A percentile compares a stretch with the other conserved stretches of the same genome.
Evolutionary conservation across 2,329 filamentous ascomycete genomes (phyloP).

Genomic region (Sarocladiaceae sp.): DNA sequence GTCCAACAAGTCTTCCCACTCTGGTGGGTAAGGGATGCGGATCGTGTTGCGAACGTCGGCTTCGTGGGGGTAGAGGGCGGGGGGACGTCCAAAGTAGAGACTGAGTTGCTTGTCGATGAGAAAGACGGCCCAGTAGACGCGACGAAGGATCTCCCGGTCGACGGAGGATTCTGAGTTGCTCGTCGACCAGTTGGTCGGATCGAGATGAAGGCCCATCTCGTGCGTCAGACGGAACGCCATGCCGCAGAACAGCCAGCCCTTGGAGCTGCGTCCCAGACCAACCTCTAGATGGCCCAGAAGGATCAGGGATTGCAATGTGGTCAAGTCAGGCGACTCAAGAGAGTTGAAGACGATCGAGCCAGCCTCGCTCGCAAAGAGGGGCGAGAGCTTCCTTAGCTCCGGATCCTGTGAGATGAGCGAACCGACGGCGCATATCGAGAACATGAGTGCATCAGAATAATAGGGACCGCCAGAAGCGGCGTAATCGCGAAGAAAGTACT

Average conservation of each 20-base stretch:
- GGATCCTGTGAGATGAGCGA: constrained; percentile 38
- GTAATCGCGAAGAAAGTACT: constrained; percentile 44
- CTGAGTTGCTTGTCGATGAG: constrained; percentile 44
- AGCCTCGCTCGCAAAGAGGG: constrained; percentile 37
- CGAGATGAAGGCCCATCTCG: constrained; percentile 46
- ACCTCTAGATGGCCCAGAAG: constrained; percentile 41
- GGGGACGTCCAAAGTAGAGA: constrained; percentile 44
- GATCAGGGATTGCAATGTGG: constrained; percentile 37
- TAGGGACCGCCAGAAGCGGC: constrained; percentile 38
- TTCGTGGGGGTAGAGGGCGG: constrained; percentile 41
- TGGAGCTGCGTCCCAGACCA: constrained; percentile 39
- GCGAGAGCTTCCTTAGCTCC: constrained; percentile 25
- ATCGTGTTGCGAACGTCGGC: constrained; percentile 44
- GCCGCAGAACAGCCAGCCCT: constrained; percentile 45
- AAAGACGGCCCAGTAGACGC: constrained; percentile 46
- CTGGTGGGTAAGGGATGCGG: constrained; percentile 40
- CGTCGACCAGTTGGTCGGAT: constrained; percentile 41
- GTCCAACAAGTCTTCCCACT: constrained; percentile 40
- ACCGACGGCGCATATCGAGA: constrained; percentile 41
- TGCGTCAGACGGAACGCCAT: constrained; percentile 46
- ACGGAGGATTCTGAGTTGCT: constrained; percentile 10
- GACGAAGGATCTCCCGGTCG: constrained; percentile 40
- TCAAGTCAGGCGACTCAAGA: constrained; percentile 40
- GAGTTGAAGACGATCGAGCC: constrained; percentile 37
- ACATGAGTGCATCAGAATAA: constrained; percentile 43